Base-by-base conservation (phyloP, 768 basidiomycete genomes). In the Candolleomyces aberdarensis region DNA sequence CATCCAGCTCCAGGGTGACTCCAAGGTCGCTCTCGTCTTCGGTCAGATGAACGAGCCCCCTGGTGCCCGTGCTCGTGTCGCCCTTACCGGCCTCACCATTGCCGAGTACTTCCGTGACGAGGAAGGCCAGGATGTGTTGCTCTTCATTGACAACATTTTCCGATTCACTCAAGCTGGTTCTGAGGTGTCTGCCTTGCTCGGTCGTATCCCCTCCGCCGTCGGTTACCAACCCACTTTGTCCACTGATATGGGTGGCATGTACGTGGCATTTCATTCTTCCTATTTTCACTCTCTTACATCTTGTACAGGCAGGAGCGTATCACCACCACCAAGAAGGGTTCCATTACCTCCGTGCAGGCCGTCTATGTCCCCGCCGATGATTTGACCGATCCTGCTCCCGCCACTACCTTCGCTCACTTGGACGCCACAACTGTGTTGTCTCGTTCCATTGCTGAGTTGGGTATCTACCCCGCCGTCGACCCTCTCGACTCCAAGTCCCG, bases 81-180 rank as follows among this genome's bases (percentile, higher is more conserved):
- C 97, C 66, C 88, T 99, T 70, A 98, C 97, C 69, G 97, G 97
- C 78, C 82, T 99, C 62, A 99, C 97, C 73, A 98, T 98, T 69
- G 97, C 97, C 66, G 97, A 99, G 81, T 99, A 98, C 83, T 99
- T 99, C 97, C 96, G 97, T 88, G 97, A 99, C 71, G 96, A 98
- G 82, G 96, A 99, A 82, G 97, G 97, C 65, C 97, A 99, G 79
- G 97, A 99, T 77, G 97, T 99, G 84, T 85, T 99, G 75, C 89
- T 99, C 74, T 99, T 99, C 86, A 99, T 99, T 75, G 97, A 99
- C 91, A 99, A 99, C 88, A 99, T 99, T 80, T 99, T 99, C 97
- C 96, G 97, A 75, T 99, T 99, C 92, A 99, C 97, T 69, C 97
- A 98, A 78, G 97, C 97, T 72, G 97, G 97, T 89, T 99, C 97